Conservation (phyloP, 1,284 basidiomycete species). For the Ganoderma leucocontextum region DNA sequence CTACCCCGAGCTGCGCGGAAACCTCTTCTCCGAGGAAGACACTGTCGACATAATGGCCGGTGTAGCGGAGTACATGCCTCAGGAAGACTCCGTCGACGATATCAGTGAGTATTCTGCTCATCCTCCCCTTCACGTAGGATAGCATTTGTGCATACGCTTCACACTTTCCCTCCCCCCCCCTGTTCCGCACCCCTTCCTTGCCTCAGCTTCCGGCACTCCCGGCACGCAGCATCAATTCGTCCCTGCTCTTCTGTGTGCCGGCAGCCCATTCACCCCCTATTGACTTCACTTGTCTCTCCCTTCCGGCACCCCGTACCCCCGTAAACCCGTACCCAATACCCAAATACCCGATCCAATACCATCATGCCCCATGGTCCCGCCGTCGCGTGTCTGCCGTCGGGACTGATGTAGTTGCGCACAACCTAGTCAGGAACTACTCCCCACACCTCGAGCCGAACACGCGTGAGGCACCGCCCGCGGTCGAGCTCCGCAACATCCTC, state of each 20-base stretch:
- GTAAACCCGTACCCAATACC: conserved; percentile 1
- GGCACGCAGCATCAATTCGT: conserved; percentile 23
- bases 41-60: conserved; percentile 70
- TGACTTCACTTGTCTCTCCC: conserved; percentile 36
- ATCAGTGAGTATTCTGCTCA: conserved; percentile 68
- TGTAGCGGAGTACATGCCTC: conserved; percentile 69
- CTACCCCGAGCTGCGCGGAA: conserved; percentile 74
- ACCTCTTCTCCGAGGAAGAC: conserved; percentile 58
- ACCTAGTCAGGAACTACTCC: conserved; percentile 91
- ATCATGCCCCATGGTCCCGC: conserved; percentile 12
- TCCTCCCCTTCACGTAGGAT: conserved; percentile 27
- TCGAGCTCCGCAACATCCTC: conserved; percentile 70
- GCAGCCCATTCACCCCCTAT: conserved; percentile 37
- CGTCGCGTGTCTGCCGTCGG: conserved; percentile 44
- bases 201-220: conserved; percentile 12
- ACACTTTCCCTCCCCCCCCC: not conserved
- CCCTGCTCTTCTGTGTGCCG: conserved; percentile 26
- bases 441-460: conserved; percentile 82
- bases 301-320: conserved; percentile 12
- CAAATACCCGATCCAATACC: not conserved
- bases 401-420: conserved; percentile 83
- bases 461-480: conserved; percentile 68
- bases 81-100: conserved; percentile 70
- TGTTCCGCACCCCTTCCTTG: conserved; percentile 21
- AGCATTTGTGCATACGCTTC: conserved; percentile 32